Percentiles rank a stretch among this genome's conserved stretches.
Conservation (phyloP, 1,284 basidiomycete species). For the Austroboletus rostrupii region DNA sequence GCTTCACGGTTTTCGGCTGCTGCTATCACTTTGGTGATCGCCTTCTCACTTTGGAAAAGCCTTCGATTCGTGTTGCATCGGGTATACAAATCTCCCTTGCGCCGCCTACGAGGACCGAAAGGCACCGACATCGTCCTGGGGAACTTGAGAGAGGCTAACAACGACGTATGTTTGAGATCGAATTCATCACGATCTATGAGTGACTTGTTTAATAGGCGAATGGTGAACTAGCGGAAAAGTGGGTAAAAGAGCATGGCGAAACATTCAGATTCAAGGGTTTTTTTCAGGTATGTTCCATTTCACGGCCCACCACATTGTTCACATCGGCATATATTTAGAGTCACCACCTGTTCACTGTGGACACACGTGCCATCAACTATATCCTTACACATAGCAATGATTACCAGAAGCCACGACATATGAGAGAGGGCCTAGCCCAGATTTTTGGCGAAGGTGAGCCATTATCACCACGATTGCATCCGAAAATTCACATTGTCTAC, state of each 20-base stretch:
- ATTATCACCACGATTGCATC: neutral
- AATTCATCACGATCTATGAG: neutral
- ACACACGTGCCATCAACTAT: constrained; percentile 35
- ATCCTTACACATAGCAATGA: constrained; percentile 33
- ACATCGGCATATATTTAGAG: constrained; percentile 8
- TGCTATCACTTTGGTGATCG: neutral
- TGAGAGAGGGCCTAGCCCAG: constrained; percentile 17
- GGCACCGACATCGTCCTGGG: neutral
- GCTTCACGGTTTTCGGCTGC: neutral
- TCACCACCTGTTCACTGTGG: constrained; percentile 28
- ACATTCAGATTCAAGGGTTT: constrained; percentile 45
- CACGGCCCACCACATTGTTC: neutral
- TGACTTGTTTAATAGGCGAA: constrained; percentile 1
- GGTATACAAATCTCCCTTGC: neutral
- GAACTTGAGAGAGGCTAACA: constrained; percentile 1
- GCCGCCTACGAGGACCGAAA: neutral
- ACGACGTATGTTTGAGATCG: constrained; percentile 2
- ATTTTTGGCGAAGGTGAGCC: constrained; percentile 31
- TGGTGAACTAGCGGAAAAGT: constrained; percentile 22
- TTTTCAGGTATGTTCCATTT: neutral
- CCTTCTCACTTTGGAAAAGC: neutral
- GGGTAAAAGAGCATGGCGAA: constrained; percentile 50
- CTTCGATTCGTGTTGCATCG: neutral
- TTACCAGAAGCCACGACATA: constrained; percentile 32
- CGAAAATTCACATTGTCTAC: neutral